phyloP scores from a whole-genome alignment of 768 basidiomycete species.

The Hericium rajendrae region DNA sequence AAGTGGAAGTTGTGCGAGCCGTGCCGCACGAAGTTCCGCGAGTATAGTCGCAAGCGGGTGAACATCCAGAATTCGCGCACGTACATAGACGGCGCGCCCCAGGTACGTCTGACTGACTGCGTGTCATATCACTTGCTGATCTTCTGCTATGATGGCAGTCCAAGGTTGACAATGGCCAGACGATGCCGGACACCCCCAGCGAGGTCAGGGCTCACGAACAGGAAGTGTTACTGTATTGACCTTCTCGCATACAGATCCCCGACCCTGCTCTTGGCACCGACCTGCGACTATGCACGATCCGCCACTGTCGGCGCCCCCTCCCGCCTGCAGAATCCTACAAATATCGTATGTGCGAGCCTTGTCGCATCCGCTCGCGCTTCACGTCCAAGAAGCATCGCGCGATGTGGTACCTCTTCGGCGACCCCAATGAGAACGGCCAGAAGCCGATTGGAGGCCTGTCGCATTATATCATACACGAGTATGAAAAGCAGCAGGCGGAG shows the following conservation, averaged over 20 bases:
- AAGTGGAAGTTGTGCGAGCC: neutral
- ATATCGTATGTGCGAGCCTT: neutral
- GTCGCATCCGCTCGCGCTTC: neutral
- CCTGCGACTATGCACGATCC: neutral
- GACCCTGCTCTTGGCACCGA: neutral
- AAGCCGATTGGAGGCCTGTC: neutral
- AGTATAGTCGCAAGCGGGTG: neutral
- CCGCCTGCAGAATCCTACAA: neutral
- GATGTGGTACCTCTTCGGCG: neutral
- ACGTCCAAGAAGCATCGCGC: neutral
- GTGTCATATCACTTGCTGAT: too few relatives aligned
- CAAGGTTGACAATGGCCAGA: too few relatives aligned
- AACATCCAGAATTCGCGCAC: neutral
- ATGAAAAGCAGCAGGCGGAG: neutral
- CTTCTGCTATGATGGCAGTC: too few relatives aligned
- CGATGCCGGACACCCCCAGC: too few relatives aligned
- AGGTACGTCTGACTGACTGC: too few relatives aligned
- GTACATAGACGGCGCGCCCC: neutral
- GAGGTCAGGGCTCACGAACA: neutral
- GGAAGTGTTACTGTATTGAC: neutral
- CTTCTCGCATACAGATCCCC: neutral
- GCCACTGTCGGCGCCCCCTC: neutral
- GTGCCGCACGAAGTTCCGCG: neutral
- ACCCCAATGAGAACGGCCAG: neutral
- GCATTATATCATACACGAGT: neutral